These are phyloP conservation scores for Melaleuca quinquenervia DNA, from an alignment of 345 rosid species.

Conservation along the genomic window DNA sequence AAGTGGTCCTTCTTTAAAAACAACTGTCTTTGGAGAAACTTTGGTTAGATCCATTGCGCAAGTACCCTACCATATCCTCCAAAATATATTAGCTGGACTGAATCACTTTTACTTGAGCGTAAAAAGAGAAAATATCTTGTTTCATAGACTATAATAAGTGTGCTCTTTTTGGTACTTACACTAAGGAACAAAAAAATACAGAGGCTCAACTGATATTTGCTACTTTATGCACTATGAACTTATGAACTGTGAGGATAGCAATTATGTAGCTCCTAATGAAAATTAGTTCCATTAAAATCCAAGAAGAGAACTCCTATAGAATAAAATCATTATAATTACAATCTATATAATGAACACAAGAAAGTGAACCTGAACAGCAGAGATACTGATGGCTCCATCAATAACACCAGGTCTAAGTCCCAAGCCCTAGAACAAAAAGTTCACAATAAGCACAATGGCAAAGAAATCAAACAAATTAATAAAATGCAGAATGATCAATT, in stretches of 20 bases:
- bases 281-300: background rate
- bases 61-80: background rate
- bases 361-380: slow-evolving; percentile 73
- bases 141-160: background rate
- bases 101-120: background rate
- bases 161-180: background rate
- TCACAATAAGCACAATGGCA: background rate
- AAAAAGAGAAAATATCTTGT: background rate
- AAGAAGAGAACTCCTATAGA: background rate
- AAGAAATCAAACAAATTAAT: background rate
- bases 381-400: slow-evolving; percentile 94
- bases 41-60: background rate
- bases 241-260: background rate
- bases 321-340: background rate
- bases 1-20: background rate
- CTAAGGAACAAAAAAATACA: background rate
- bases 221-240: background rate
- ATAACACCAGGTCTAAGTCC: slow-evolving; percentile 76
- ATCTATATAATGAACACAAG: background rate
- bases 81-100: background rate
- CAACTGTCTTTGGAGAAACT: background rate
- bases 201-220: background rate
- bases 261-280: background rate
- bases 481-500: background rate
- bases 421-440: slow-evolving; percentile 50